Evolutionary conservation across 768 basidiomycete species (phyloP), one percentile per base, ranked within the genome.

Genomic region (Gloeostereum incarnatum): DNA sequence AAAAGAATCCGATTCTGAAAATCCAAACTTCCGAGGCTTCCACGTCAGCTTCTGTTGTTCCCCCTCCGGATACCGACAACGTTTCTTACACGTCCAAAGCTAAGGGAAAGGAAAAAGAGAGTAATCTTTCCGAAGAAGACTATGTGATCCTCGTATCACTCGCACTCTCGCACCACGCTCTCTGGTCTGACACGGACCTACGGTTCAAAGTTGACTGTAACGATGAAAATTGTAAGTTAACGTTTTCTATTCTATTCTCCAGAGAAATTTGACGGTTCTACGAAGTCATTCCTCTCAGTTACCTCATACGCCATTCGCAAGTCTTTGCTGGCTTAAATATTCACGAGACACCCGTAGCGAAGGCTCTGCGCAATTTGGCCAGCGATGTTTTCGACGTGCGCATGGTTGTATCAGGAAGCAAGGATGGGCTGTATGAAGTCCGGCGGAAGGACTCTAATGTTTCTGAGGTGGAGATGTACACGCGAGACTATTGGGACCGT

Each of bases 161-260:
- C 3, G 69, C 83, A 0, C 58, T 90, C n/a, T 82, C 84, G 4
- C 73, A 85, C 49, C 73, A 85, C 54, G 64, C 69, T 6, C 52
- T 87, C 6, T 89, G 82, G 84, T 50, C 56, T 3, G 71, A 84
- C 48, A 56, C 68, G 0, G 75, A 77, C 36, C 50, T 84, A 7
- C 59, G 73, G 18, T 55, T 65, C 36, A 65, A 59, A 21, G 56
- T 80, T 10, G 73, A 74, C 37, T 54, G 51, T 45, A 62, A 54
- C 35, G 69, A 43, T 82, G 80, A 79, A 60, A 41, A 73, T 68
- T 25, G 21, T 23, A 17, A 32, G 37, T 42, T 20, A 36, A 4
- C 17, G 31, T n/a, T 42, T 31, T 21, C n/a, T 16, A 35, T 21
- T 7, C 33, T 35, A 22, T 22, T 13, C 30, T 33, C 19, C 26